phyloP scores from a whole-genome alignment of 164 flowering plant genomes.

The Stephania japonica region DNA sequence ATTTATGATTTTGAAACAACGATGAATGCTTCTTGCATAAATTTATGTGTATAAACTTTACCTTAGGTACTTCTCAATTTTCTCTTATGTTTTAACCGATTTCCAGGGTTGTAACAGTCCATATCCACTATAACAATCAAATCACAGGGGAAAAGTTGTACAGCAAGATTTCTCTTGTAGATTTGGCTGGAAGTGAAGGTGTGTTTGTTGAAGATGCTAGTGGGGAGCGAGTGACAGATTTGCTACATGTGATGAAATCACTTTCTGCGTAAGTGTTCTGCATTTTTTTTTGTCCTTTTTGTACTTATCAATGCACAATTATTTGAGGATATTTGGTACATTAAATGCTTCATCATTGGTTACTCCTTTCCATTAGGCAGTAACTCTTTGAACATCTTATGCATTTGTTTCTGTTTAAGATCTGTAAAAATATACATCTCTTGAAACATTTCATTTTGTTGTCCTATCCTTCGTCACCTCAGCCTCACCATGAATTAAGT shows the following conservation, averaged over 20 bases:
- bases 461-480: too few species aligned
- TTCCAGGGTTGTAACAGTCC: conserved; percentile 76
- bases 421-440: too few species aligned
- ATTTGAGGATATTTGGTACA: not conserved
- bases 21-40: not conserved
- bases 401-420: too few species aligned
- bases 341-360: not conserved
- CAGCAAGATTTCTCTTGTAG: conserved; percentile 93
- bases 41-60: not conserved
- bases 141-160: conserved; percentile 66
- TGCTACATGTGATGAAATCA: conserved; percentile 90
- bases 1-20: not conserved
- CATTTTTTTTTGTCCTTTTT: not conserved
- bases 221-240: conserved; percentile 78
- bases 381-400: not conserved
- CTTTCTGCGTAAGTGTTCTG: conserved; percentile 76
- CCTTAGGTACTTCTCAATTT: not conserved
- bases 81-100: conserved; percentile 3
- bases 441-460: too few species aligned
- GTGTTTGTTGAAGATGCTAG: conserved; percentile 52
- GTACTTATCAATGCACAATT: not conserved
- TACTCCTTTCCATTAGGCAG: not conserved
- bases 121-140: conserved; percentile 62
- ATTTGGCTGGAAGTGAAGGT: conserved; percentile 95
- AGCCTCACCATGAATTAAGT: too few species aligned